Conservation (phyloP, 2,329 filamentous ascomycete species). For the Elsinoe ampelina region DNA sequence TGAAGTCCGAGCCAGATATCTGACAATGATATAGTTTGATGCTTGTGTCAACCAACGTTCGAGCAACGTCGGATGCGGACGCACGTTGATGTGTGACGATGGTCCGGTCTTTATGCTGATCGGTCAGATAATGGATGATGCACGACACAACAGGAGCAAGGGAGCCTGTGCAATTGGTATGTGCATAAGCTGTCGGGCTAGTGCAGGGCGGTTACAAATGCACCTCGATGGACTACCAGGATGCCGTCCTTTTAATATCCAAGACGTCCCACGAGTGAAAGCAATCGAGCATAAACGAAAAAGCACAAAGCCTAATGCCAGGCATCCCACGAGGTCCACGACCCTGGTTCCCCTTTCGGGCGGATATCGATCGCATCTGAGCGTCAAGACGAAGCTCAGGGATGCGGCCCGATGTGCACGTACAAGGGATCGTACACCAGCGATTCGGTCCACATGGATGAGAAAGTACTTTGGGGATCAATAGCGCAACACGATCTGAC, state of each 20-base stretch:
- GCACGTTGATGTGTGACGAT: slow-evolving; percentile 12
- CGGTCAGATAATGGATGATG: neutral
- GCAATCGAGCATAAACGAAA: slow-evolving; percentile 6
- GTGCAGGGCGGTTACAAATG: slow-evolving; percentile 12
- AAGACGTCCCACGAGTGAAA: slow-evolving; percentile 1
- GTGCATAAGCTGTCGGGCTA: slow-evolving; percentile 12
- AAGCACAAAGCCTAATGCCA: slow-evolving; percentile 2
- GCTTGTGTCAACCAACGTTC: slow-evolving; percentile 9
- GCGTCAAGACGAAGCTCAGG: neutral
- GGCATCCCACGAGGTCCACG: neutral
- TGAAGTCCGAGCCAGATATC: neutral
- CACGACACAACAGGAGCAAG: neutral
- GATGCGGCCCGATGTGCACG: slow-evolving; percentile 6
- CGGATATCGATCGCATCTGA: slow-evolving; percentile 1
- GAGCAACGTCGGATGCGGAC: slow-evolving; percentile 10
- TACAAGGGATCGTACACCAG: slow-evolving; percentile 4
- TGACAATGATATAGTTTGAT: slow-evolving; percentile 8
- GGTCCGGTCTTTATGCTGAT: slow-evolving; percentile 12
- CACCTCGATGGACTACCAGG: neutral
- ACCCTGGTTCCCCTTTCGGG: slow-evolving; percentile 1
- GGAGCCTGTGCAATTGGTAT: slow-evolving; percentile 7
- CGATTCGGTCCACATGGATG: neutral
- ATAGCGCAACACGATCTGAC: slow-evolving; percentile 2
- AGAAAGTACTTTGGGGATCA: neutral
- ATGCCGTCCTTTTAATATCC: slow-evolving; percentile 9